phyloP scores from a whole-genome alignment of 148 eudicot species.

The Vaccinium vitisidaea region DNA sequence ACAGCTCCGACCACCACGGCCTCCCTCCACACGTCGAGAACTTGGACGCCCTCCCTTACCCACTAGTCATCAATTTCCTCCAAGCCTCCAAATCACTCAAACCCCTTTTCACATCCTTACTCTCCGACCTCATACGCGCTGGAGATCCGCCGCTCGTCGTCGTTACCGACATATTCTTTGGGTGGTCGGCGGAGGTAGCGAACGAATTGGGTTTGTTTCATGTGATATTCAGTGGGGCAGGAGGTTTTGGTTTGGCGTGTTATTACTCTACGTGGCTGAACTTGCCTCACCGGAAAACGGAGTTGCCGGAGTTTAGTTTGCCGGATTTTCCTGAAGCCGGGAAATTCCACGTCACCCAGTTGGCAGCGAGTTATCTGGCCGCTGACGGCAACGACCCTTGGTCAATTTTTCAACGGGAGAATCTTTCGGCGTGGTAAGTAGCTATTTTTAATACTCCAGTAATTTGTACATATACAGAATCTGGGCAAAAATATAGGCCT shows the following conservation, averaged over 20 bases:
- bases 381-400: slow-evolving; percentile 40
- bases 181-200: slow-evolving; percentile 31
- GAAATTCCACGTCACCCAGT: slow-evolving; percentile 32
- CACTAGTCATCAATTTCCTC: slow-evolving; percentile 31
- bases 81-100: slow-evolving; percentile 31
- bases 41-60: slow-evolving; percentile 39
- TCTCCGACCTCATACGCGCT: slow-evolving; percentile 18
- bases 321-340: slow-evolving; percentile 46
- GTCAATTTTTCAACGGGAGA: slow-evolving; percentile 25
- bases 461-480: no score
- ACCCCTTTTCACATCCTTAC: slow-evolving; percentile 31
- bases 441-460: not conserved
- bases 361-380: slow-evolving; percentile 20
- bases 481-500: no score
- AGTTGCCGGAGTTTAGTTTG: slow-evolving; percentile 22
- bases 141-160: slow-evolving; percentile 40
- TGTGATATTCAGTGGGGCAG: slow-evolving; percentile 28
- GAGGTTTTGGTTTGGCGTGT: slow-evolving; percentile 46
- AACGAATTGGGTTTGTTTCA: slow-evolving; percentile 40
- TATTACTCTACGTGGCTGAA: slow-evolving; percentile 44
- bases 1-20: slow-evolving; percentile 50
- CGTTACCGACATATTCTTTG: slow-evolving; percentile 50
- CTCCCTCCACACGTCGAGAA: slow-evolving; percentile 18
- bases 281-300: slow-evolving; percentile 31
- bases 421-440: slow-evolving; percentile 28